Evolutionary conservation across 2,329 filamentous ascomycete genomes (phyloP).

Genomic region (Fusarium sp.): DNA sequence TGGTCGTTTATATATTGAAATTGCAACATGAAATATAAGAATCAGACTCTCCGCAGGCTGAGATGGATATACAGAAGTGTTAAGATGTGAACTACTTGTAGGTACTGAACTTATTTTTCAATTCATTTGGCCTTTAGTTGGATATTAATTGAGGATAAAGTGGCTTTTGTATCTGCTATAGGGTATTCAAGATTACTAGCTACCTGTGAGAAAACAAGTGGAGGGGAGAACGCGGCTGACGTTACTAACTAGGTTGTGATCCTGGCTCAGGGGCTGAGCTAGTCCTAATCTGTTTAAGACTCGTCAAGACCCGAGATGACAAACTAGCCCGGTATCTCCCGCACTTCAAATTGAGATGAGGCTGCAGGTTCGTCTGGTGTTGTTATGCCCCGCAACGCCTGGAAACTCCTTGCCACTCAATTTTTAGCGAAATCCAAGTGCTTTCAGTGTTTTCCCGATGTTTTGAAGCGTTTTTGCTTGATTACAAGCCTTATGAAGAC

Average conservation of each 20-base stretch:
- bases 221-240: background rate
- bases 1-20: too few relatives aligned
- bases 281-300: background rate
- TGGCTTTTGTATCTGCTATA: background rate
- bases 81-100: accelerated
- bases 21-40: too few relatives aligned
- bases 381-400: background rate
- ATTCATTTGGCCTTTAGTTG: background rate
- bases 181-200: background rate
- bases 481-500: background rate
- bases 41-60: too few relatives aligned
- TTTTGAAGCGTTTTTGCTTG: background rate
- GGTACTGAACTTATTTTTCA: accelerated
- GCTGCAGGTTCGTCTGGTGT: background rate
- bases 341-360: background rate
- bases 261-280: background rate
- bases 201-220: background rate
- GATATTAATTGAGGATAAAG: background rate
- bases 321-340: background rate
- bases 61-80: background rate
- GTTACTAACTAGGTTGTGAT: background rate
- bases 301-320: too few relatives aligned
- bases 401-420: background rate
- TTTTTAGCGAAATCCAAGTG: background rate
- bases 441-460: background rate